Base-by-base conservation (phyloP, 1,139 yeast genomes). In the Magnusiomyces paraingens region DNA sequence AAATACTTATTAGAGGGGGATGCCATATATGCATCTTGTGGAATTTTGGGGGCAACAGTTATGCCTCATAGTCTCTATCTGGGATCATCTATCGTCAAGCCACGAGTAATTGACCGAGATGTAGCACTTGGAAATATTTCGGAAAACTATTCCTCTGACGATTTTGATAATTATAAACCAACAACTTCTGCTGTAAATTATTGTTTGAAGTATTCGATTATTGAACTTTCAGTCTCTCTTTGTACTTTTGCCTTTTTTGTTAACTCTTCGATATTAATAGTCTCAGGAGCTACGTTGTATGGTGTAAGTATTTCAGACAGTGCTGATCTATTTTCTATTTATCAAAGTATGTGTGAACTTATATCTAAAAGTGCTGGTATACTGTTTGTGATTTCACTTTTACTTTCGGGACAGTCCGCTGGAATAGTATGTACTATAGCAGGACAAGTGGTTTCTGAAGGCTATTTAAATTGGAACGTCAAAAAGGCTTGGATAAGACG, bases 331-430 rank as follows among this genome's bases (percentile, higher is more conserved):
- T 82, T 86, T 67, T 83, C 96, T 14, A 88, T 93, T 59, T 88
- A 91, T 68, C 80, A 84, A 56, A 76, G 91, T 69, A 78, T 93
- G 26, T 75, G 83, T 3, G 72, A 77, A 47, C 88, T 86, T 63
- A 77, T 93, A 48, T 87, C 96, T 1, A 84, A 87, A n/a, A 84
- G 90, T 1, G 98, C 98, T 0, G 99, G 98, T 3, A 76, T 89
- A 36, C 83, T 93, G 0, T 93, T 93, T 73, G 97, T 97, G 1
- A 72, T 90, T 47, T 97, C 98, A 1, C 79, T 93, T 69, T 74
- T 93, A 52, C 90, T 91, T 66, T 86, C 96, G n/a, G 99, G 99
- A 18, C 96, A 91, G 67, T 86, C 96, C 64, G 98, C 99, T 1
- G 98, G 99, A 50, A 87, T 94, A 35, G 96, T 93, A 14, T 93